Percentiles rank a stretch among this genome's conserved stretches.
These are phyloP conservation scores for Suhomyces canberraensis DNA, from an alignment of 805 yeast species.

Conservation along the genomic window DNA sequence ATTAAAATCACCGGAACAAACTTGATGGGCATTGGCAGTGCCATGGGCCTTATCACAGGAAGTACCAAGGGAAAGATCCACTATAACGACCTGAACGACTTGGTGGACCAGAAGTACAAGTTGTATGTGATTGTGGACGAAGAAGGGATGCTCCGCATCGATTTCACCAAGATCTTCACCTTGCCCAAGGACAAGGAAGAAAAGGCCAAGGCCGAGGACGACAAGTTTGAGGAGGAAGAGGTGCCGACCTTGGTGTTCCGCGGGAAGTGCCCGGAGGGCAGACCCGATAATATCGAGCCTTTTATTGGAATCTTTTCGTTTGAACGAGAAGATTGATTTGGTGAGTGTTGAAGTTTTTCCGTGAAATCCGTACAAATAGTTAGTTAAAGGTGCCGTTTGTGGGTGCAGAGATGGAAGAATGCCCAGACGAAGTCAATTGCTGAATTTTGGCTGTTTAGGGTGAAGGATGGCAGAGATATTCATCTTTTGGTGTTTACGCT, in stretches of 20 bases:
- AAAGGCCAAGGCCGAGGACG: constrained; percentile 18
- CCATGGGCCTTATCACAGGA: constrained; percentile 57
- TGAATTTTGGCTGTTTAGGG: too few species aligned
- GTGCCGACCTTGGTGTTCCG: constrained; percentile 47
- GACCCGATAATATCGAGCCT: constrained; percentile 50
- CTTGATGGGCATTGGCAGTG: constrained; percentile 52
- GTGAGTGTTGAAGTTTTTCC: too few species aligned
- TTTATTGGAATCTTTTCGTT: constrained; percentile 54
- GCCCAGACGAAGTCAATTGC: too few species aligned
- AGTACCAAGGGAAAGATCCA: constrained; percentile 47
- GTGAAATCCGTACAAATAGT: too few species aligned
- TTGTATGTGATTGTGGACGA: constrained; percentile 48
- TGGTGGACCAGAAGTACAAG: constrained; percentile 46
- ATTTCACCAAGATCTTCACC: constrained; percentile 46
- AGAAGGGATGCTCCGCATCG: constrained; percentile 45
- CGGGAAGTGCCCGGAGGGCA: constrained; percentile 52
- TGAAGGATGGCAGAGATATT: too few species aligned
- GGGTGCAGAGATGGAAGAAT: too few species aligned
- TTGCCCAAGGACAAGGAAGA: constrained; percentile 12
- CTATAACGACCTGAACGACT: constrained; percentile 46
- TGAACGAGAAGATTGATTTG: constrained; percentile 44
- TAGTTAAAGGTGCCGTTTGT: too few species aligned
- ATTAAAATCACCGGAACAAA: constrained; percentile 47
- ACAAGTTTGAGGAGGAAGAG: constrained; percentile 37
- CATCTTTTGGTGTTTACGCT: too few species aligned